Evolutionary conservation across 2,329 filamentous ascomycete genomes (phyloP), one percentile per base, ranked within the genome.

Genomic region (Calonectria pseudoreteaudii): DNA sequence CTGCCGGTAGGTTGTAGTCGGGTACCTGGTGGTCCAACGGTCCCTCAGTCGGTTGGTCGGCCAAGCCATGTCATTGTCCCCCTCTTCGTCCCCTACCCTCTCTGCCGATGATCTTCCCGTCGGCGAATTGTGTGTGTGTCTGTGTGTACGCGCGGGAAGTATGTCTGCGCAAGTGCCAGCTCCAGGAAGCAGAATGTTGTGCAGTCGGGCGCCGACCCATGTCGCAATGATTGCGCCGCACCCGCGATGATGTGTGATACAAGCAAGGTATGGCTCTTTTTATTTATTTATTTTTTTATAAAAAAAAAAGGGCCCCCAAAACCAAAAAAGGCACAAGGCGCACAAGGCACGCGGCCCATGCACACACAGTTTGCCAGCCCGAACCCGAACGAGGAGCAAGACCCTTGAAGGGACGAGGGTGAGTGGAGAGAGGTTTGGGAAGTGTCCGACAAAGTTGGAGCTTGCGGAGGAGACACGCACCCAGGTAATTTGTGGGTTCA

Each of bases 201-300:
- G 64, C 47, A 66, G 64, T 38, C 31, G 44, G 47, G 47, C 30
- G 64, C 60, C 26, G 26, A 47, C 38, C 60, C 60, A 64, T 64
- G 47, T 31, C 64, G 28, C 49, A 11, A 20, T 71, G 50, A 38
- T 58, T 68, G 65, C 70, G 70, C 70, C 66, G 70, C 70, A 72
- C 66, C 70, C 66, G 70, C 66, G 38, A 50, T 72, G 36, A 44
- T 68, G 16, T 58, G 38, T 64, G 23, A 3, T 60, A 30, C 53
- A 60, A 36, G 18, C 53, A 60, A 36, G 18, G 20, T 20, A 47
- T 23, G 44, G 44, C 53, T 30, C 53, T 23, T 11, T 30, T 23
- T 16, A 14, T 31, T 31, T 31, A 4, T 31, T 31, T 31, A 31
- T 31, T 31, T 31, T 31, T 31, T 31, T 4, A 31, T 31, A 31